Percentiles rank a stretch among this genome's conserved stretches.
These are phyloP conservation scores for Cyberlindnera xishuangbannaensis DNA, from an alignment of 805 yeast genomes.

Conservation along the genomic window DNA sequence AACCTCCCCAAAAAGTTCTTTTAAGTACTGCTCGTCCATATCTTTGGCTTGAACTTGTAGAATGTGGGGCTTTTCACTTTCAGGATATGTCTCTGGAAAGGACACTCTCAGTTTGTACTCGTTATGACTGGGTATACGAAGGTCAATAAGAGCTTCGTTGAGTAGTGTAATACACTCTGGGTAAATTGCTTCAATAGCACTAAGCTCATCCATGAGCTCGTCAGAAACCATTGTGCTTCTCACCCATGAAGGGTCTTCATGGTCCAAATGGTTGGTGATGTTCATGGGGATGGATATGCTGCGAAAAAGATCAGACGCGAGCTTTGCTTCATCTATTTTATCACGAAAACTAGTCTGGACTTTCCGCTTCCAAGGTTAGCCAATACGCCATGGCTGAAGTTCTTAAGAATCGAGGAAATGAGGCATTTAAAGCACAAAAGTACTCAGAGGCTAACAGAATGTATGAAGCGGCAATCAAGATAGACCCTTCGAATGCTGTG, in stretches of 20 bases:
- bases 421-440: conserved; percentile 39
- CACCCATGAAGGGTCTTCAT: neutral
- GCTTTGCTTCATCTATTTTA: no score
- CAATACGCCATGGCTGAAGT: conserved; percentile 21
- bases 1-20: conserved; percentile 41
- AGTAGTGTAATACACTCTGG: conserved; percentile 50
- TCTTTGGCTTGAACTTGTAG: conserved; percentile 42
- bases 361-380: neutral
- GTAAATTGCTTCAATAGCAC: conserved; percentile 82
- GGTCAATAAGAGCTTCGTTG: conserved; percentile 35
- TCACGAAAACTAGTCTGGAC: neutral
- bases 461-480: conserved; percentile 50
- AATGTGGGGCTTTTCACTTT: conserved; percentile 49
- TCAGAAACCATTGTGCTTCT: conserved; percentile 27
- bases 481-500: conserved; percentile 46
- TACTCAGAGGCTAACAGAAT: conserved; percentile 45
- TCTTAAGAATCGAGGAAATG: conserved; percentile 42
- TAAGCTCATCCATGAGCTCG: conserved; percentile 65
- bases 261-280: no score
- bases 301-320: no score
- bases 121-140: conserved; percentile 58
- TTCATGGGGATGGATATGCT: no score
- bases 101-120: conserved; percentile 57
- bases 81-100: conserved; percentile 71
- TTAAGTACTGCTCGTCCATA: conserved; percentile 40